Conservation (phyloP, 202 grass and related monocot species). For the Brachypodium distachyon region DNA sequence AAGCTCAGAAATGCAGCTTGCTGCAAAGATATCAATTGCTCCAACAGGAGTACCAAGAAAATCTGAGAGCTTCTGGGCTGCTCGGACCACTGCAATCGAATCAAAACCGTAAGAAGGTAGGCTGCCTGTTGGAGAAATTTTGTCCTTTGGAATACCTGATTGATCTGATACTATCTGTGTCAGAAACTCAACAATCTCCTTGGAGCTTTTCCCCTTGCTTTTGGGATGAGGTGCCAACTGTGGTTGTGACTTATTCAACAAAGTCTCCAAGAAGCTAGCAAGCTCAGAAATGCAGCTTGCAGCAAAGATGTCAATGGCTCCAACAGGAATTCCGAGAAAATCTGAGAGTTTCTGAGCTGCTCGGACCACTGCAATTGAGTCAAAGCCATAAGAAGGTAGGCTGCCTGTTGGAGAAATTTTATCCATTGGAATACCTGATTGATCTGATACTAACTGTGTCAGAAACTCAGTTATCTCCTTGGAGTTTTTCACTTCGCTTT, state of each 20-base stretch:
- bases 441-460: constrained; percentile 52
- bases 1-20: constrained; percentile 54
- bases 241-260: constrained; percentile 37
- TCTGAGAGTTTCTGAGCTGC: constrained; percentile 63
- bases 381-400: constrained; percentile 64
- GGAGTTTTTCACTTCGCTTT: constrained; percentile 36
- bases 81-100: constrained; percentile 62
- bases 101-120: constrained; percentile 67
- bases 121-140: constrained; percentile 53
- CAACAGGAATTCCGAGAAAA: constrained; percentile 62
- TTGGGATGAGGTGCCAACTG: constrained; percentile 5
- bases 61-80: constrained; percentile 67
- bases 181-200: constrained; percentile 46
- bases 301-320: constrained; percentile 71
- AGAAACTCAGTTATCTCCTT: constrained; percentile 49
- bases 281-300: constrained; percentile 58
- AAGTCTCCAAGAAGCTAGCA: constrained; percentile 51
- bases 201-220: constrained; percentile 31
- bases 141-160: constrained; percentile 45
- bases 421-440: constrained; percentile 47
- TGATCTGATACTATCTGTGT: constrained; percentile 58
- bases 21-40: constrained; percentile 73
- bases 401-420: constrained; percentile 54
- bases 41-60: constrained; percentile 65
- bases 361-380: constrained; percentile 69